Evolutionary conservation across 371 early-diverging fungal genomes (phyloP).

Genomic region (Mortierella sp.): DNA sequence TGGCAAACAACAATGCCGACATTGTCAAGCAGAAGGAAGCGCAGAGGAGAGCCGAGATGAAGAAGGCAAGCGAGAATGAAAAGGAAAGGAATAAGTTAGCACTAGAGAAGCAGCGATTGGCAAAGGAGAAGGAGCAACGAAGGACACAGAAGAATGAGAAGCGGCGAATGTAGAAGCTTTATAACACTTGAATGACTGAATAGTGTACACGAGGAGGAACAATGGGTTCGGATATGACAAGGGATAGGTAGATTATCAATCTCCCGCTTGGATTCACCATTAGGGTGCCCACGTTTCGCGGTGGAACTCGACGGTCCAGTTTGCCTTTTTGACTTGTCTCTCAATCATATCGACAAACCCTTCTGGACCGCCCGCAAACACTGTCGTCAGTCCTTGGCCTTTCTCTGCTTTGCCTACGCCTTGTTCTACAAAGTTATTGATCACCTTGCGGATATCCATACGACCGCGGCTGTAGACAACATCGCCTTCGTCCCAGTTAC

Average conservation of each 20-base stretch:
- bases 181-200: background rate
- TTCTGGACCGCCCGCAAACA: slow-evolving; percentile 48
- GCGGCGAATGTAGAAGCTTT: slow-evolving; percentile 58
- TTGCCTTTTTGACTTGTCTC: slow-evolving; percentile 29
- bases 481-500: slow-evolving; percentile 53
- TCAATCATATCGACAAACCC: slow-evolving; percentile 43
- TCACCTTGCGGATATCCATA: slow-evolving; percentile 30
- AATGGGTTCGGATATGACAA: no score
- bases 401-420: slow-evolving; percentile 35
- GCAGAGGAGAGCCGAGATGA: slow-evolving; percentile 61
- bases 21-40: slow-evolving; percentile 63
- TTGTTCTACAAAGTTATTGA: slow-evolving; percentile 23
- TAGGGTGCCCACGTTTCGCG: slow-evolving; percentile 53
- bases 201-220: no score
- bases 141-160: slow-evolving; percentile 64
- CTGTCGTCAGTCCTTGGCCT: slow-evolving; percentile 24
- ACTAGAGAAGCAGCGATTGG: slow-evolving; percentile 63
- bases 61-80: slow-evolving; percentile 61
- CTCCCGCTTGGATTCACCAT: background rate
- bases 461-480: slow-evolving; percentile 36
- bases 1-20: slow-evolving; percentile 63
- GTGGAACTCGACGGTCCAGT: slow-evolving; percentile 41
- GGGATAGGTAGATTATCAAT: no score
- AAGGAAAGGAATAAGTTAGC: slow-evolving; percentile 65
- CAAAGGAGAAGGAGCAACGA: slow-evolving; percentile 62